A percentile compares a stretch with the other conserved stretches of the same genome.
Conservation (phyloP, 345 rosid species). For the Eucalyptus polyanthemos region DNA sequence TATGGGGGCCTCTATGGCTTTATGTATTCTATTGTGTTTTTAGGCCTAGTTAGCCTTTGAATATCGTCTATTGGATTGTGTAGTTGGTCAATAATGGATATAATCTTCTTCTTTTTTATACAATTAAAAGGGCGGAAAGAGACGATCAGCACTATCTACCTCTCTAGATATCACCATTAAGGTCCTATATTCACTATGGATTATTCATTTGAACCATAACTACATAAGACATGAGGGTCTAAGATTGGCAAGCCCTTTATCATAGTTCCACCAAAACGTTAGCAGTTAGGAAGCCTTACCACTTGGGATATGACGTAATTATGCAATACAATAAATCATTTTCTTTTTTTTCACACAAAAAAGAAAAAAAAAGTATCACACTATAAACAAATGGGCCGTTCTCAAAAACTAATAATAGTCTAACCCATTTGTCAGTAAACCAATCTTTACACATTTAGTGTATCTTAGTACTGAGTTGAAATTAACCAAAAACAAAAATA, state of each 20-base stretch:
- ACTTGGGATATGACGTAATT: neutral
- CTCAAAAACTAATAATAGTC: too few relatives aligned
- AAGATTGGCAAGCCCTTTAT: neutral
- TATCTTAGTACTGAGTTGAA: neutral
- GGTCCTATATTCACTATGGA: neutral
- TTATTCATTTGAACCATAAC: neutral
- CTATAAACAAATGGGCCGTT: too few relatives aligned
- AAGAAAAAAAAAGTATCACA: too few relatives aligned
- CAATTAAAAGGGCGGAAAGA: neutral
- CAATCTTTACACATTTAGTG: too few relatives aligned
- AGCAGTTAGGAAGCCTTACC: neutral
- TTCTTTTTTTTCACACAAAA: too few relatives aligned
- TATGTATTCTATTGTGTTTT: too few relatives aligned
- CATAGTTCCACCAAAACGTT: neutral
- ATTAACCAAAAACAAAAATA: too few relatives aligned
- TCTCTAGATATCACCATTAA: neutral
- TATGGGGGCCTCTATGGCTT: neutral
- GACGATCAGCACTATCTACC: neutral
- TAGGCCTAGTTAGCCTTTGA: neutral
- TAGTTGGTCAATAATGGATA: neutral
- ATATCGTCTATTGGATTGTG: neutral
- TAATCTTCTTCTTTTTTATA: neutral
- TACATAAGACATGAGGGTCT: neutral
- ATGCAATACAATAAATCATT: too few relatives aligned
- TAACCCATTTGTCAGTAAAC: too few relatives aligned